Conservation (phyloP, 257 asterid genomes). For the Eucommia ulmoides region DNA sequence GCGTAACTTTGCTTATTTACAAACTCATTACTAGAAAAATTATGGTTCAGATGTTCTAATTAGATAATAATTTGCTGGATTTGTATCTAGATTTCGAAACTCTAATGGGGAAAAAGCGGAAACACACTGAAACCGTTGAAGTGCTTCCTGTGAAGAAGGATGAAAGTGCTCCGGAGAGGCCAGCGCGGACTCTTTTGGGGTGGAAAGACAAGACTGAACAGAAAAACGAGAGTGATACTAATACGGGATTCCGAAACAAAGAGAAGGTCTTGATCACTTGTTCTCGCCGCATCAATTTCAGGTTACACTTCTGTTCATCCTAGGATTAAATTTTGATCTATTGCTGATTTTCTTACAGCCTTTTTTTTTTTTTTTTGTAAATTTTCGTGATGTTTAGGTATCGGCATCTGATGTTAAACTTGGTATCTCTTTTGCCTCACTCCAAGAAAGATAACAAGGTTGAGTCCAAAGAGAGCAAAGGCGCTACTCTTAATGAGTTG, state of each 20-base stretch:
- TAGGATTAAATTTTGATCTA: not conserved
- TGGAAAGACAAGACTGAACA: not conserved
- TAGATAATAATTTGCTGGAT: too few relatives aligned
- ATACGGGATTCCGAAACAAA: constrained; percentile 45
- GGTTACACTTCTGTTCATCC: constrained; percentile 21
- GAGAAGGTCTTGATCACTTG: constrained; percentile 87
- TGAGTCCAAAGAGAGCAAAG: constrained; percentile 85
- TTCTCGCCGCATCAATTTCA: constrained; percentile 80
- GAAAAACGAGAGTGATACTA: constrained; percentile 5
- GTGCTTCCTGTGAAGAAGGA: not conserved
- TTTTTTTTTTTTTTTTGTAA: not conserved
- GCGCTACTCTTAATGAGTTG: constrained; percentile 80
- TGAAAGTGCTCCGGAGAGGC: not conserved
- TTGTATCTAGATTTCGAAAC: not conserved
- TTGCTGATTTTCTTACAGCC: not conserved
- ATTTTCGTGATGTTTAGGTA: constrained; percentile 40
- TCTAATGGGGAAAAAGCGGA: not conserved
- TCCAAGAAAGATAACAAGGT: constrained; percentile 90
- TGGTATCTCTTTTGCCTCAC: constrained; percentile 81
- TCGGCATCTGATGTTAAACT: constrained; percentile 88
- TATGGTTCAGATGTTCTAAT: too few relatives aligned
- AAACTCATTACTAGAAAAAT: too few relatives aligned
- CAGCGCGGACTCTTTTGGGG: not conserved
- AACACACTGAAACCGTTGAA: not conserved
- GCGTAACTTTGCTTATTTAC: too few relatives aligned